Evolutionary conservation across 2,329 filamentous ascomycete species (phyloP), one percentile per base, ranked within the genome.

Genomic region (Hymenoscyphus infarciens): DNA sequence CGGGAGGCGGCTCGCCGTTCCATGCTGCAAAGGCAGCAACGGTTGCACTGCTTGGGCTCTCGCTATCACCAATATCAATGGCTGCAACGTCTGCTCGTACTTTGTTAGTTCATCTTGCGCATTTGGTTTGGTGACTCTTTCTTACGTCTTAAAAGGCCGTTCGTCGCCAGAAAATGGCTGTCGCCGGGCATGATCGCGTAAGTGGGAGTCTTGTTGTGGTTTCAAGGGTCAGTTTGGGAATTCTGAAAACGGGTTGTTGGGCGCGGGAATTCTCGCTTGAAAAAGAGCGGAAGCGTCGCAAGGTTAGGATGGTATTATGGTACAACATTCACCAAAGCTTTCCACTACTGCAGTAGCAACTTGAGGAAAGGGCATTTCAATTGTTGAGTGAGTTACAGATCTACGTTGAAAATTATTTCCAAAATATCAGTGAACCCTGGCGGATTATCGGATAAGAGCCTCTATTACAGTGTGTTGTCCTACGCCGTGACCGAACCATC

Each of bases 1-100:
- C 67, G 55, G 71, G 69, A 56, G 71, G 72, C 56, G 70, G 72
- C 49, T 70, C 68, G 39, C 62, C 56, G 45, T 71, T 68, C 38
- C 66, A 72, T 25, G 63, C 66, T 38, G 67, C 62, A 62, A 73
- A 70, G 2, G 64, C 45, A 3, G 56, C 33, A 35, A 61, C 29
- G 3, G 59, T 42, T 52, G 61, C 67, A 56, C 69, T 63, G 53
- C 52, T 66, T 29, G 57, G 29, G 19, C 29, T 42, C 27, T 64
- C 61, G 27, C 64, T 66, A 66, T 72, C 65, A 56, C 71, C 60
- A 60, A 74, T 67, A 60, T 69, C 62, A 60, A 75, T 66, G 25
- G 68, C 64, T 53, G 68, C 66, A 57, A 71, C 59, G 52, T 68
- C 73, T 74, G 63, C 29, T 57, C 15, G 31, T 5, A 59, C 29